Percentiles rank a stretch among this genome's conserved stretches.
Conservation (phyloP, 2,329 filamentous ascomycete species). For the Pseudogymnoascus verrucosus region DNA sequence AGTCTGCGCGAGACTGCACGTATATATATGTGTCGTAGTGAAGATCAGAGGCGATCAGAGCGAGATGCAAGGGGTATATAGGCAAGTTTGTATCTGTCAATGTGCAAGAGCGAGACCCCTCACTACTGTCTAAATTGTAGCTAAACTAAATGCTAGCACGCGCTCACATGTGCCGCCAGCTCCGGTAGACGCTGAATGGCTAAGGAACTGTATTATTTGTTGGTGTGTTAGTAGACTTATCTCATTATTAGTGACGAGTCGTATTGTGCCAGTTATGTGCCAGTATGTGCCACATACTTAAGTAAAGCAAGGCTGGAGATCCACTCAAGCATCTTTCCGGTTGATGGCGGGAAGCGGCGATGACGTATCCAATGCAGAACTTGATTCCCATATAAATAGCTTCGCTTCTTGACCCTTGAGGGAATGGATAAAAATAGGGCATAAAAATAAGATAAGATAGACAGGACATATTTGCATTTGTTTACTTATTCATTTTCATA, state of each 20-base stretch:
- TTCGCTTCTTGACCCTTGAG: neutral
- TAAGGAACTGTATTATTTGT: neutral
- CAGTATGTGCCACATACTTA: too few relatives aligned
- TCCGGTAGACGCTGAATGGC: neutral
- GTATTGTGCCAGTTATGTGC: too few relatives aligned
- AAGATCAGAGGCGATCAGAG: neutral
- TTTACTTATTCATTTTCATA: neutral
- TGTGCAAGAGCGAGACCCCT: slow-evolving; percentile 1
- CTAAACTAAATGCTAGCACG: neutral
- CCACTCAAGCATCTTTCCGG: neutral
- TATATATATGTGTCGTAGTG: neutral
- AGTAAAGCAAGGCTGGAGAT: neutral
- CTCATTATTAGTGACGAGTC: too few relatives aligned
- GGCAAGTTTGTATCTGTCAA: neutral
- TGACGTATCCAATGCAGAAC: slow-evolving; percentile 3
- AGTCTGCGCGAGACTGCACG: neutral
- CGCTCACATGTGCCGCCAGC: neutral
- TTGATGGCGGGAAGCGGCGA: neutral
- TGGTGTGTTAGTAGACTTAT: neutral
- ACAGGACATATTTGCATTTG: neutral
- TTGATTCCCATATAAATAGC: slow-evolving; percentile 7
- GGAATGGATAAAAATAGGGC: neutral
- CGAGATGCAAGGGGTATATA: neutral
- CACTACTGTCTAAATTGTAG: neutral
- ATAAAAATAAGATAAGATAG: neutral